Conservation (phyloP, 2,329 filamentous ascomycete genomes). For the Plectosphaerella sp. region DNA sequence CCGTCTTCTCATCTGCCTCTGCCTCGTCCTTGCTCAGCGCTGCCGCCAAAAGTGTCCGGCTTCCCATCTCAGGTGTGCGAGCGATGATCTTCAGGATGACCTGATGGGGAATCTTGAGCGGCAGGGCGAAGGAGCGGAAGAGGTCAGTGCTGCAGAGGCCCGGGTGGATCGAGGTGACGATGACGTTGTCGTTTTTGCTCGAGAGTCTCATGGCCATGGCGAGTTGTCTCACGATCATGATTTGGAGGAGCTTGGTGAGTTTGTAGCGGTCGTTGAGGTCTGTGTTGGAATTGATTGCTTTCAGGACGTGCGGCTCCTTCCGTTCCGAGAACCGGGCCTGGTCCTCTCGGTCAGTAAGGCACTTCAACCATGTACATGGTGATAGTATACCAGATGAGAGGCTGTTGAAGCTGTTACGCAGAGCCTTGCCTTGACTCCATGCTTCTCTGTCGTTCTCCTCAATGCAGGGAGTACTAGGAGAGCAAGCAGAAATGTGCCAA, state of each 20-base stretch:
- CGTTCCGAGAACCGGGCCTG: constrained; percentile 28
- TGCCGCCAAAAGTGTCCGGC: constrained; percentile 31
- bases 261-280: constrained; percentile 27
- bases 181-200: constrained; percentile 24
- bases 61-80: constrained; percentile 32
- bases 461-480: constrained; percentile 37
- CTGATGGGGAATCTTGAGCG: constrained; percentile 17
- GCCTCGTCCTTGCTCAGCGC: constrained; percentile 29
- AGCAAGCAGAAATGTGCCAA: constrained; percentile 39
- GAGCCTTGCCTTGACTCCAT: constrained; percentile 1
- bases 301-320: constrained; percentile 23
- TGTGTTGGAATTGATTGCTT: constrained; percentile 21
- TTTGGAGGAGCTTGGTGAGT: constrained; percentile 26
- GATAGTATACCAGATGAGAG: not conserved
- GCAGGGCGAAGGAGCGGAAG: constrained; percentile 26
- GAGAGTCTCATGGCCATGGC: constrained; percentile 24
- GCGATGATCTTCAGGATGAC: constrained; percentile 18
- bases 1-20: not conserved
- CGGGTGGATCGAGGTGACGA: constrained; percentile 33
- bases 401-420: not conserved
- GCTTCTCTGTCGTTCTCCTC: constrained; percentile 24
- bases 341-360: not conserved
- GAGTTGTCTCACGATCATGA: constrained; percentile 26
- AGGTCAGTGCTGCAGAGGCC: constrained; percentile 35
- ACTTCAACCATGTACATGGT: not conserved